Percentiles rank a stretch among this genome's conserved stretches.
phyloP scores from a whole-genome alignment of 768 basidiomycete genomes.

The Phanerochaete carnosa region DNA sequence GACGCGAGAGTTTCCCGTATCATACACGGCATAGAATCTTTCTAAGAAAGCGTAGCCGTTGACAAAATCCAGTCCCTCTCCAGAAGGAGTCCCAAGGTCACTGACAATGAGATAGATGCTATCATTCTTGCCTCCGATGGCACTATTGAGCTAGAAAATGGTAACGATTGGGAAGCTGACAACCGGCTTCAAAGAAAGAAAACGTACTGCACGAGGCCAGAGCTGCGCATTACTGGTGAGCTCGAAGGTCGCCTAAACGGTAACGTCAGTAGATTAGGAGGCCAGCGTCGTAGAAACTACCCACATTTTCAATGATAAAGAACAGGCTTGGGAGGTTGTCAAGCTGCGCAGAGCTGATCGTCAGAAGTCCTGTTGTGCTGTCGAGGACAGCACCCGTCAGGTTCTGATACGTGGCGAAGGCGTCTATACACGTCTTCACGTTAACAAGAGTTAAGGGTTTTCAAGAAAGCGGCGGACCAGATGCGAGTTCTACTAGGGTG shows the following conservation, averaged over 20 bases:
- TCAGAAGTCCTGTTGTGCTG: slow-evolving; percentile 15
- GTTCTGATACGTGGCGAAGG: slow-evolving; percentile 21
- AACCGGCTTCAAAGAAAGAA: background rate
- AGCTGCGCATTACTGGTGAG: slow-evolving; percentile 33
- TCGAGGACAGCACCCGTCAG: slow-evolving; percentile 16
- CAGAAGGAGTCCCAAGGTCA: slow-evolving; percentile 3
- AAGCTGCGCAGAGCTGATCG: slow-evolving; percentile 17
- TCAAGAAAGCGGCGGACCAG: slow-evolving; percentile 10
- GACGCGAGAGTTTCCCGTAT: slow-evolving; percentile 2
- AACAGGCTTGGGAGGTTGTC: slow-evolving; percentile 19
- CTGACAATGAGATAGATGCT: slow-evolving; percentile 17
- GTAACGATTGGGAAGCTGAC: background rate
- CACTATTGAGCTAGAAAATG: slow-evolving; percentile 14
- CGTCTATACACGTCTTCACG: slow-evolving; percentile 13
- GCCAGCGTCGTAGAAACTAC: background rate
- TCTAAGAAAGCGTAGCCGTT: slow-evolving; percentile 9
- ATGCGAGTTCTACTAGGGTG: slow-evolving; percentile 24
- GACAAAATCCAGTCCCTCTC: slow-evolving; percentile 12
- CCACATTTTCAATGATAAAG: slow-evolving; percentile 17
- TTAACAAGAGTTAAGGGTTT: background rate
- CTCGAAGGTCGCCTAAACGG: slow-evolving; percentile 30
- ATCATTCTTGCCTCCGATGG: slow-evolving; percentile 21
- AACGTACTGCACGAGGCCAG: slow-evolving; percentile 22
- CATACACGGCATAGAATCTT: slow-evolving; percentile 7
- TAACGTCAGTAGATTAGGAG: background rate